phyloP scores from a whole-genome alignment of 495 filamentous ascomycete genomes.

The Penicillium alfredii region DNA sequence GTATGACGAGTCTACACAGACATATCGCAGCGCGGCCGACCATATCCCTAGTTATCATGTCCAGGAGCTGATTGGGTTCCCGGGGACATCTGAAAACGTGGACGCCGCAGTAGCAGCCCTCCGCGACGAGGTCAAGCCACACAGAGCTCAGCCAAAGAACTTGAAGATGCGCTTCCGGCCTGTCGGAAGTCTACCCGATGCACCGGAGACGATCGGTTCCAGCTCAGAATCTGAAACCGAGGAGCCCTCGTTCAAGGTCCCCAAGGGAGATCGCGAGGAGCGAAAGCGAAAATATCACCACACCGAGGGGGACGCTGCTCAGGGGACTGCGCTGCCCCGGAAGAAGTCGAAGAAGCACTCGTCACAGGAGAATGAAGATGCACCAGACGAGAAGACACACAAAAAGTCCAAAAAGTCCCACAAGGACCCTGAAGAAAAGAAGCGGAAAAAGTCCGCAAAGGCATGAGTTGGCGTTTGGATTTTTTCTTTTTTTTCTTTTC shows the following conservation, averaged over 20 bases:
- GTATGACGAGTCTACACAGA: constrained; percentile 31
- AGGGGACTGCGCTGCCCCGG: constrained; percentile 22
- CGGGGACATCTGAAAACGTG: constrained; percentile 26
- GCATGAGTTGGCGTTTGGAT: constrained; percentile 22
- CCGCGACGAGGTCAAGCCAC: constrained; percentile 35
- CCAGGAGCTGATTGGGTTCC: constrained; percentile 37
- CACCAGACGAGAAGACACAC: constrained; percentile 13
- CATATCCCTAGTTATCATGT: constrained; percentile 41
- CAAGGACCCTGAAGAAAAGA: constrained; percentile 39
- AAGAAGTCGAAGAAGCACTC: constrained; percentile 45
- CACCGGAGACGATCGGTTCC: constrained; percentile 44
- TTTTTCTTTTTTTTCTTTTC: constrained; percentile 10
- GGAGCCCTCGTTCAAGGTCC: constrained; percentile 34
- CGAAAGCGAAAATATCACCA: constrained; percentile 39
- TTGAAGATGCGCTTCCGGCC: constrained; percentile 57
- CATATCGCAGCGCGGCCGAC: constrained; percentile 26
- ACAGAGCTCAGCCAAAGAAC: constrained; percentile 50
- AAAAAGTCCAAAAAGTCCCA: constrained; percentile 39
- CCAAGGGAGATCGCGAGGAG: constrained; percentile 27
- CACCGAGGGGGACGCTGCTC: constrained; percentile 31
- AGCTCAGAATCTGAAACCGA: constrained; percentile 43
- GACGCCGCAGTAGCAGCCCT: constrained; percentile 30
- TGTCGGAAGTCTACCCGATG: constrained; percentile 41
- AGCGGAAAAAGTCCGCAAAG: constrained; percentile 40
- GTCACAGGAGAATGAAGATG: constrained; percentile 15